These are phyloP conservation scores for Cucumis hystrix DNA, from an alignment of 306 rosid genomes.

Conservation along the genomic window DNA sequence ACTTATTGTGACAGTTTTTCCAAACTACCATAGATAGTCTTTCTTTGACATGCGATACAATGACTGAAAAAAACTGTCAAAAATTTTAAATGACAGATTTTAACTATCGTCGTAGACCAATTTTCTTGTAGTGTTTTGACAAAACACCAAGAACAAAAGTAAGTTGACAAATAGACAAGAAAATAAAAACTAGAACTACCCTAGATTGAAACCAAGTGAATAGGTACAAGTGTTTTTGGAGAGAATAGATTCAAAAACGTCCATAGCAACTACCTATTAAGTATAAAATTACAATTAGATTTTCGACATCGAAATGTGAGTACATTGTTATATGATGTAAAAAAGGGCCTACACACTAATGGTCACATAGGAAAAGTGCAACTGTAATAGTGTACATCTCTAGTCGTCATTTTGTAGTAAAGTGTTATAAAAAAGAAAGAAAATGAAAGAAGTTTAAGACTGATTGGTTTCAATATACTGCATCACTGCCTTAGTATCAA, in stretches of 20 bases:
- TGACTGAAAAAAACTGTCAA: no score
- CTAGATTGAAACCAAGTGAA: not conserved
- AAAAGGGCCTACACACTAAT: not conserved
- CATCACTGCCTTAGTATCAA: slow-evolving; percentile 21
- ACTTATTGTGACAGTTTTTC: no score
- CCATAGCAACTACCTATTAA: not conserved
- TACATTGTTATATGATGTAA: not conserved
- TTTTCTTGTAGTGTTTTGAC: no score
- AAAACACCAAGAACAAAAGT: not conserved
- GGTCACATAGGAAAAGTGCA: not conserved
- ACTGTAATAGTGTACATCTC: not conserved
- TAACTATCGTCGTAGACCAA: no score
- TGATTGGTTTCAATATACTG: not conserved
- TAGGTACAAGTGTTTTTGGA: not conserved
- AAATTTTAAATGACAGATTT: no score
- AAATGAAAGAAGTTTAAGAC: not conserved
- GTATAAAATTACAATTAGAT: not conserved
- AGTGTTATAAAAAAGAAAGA: not conserved
- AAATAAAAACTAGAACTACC: not conserved
- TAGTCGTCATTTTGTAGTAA: not conserved
- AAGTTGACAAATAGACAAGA: not conserved
- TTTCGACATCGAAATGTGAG: not conserved
- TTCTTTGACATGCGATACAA: no score
- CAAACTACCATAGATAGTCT: no score
- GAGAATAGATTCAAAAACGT: not conserved